A percentile compares a stretch with the other conserved stretches of the same genome.
Evolutionary conservation across 192 early-diverging fungal genomes (phyloP).

Genomic region (Coemansia sp.): DNA sequence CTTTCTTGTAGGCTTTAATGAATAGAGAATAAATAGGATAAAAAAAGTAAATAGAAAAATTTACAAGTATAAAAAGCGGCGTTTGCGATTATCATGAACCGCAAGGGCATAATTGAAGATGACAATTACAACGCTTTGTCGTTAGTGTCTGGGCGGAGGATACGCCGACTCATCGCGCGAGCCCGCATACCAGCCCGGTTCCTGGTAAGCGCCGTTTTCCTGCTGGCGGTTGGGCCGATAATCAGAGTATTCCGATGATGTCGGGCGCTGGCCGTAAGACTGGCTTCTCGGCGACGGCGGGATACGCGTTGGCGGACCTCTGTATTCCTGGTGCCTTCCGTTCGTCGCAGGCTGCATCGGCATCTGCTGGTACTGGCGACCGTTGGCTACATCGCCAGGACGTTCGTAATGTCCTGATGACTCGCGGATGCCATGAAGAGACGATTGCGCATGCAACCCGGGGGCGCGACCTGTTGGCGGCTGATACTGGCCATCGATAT

Average conservation of each 20-base stretch:
- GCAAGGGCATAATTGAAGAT: background rate
- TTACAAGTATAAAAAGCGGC: background rate
- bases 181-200: conserved; percentile 10
- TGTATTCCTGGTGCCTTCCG: conserved; percentile 5
- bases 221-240: background rate
- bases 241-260: background rate
- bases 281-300: background rate
- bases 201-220: background rate
- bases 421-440: conserved; percentile 1
- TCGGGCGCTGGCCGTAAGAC: background rate
- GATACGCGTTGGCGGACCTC: background rate
- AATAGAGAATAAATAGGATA: background rate
- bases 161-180: conserved; percentile 8
- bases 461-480: background rate
- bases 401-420: background rate
- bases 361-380: background rate
- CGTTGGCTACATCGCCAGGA: background rate
- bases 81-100: background rate
- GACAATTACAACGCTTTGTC: background rate
- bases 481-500: conserved; percentile 9
- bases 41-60: background rate
- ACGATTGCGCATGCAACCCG: conserved; percentile 1
- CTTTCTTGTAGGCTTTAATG: background rate
- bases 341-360: conserved; percentile 6
- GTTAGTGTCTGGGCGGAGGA: conserved; percentile 2